Conservation (phyloP, 1,284 basidiomycete genomes). For the Melampsora larici-populina region DNA sequence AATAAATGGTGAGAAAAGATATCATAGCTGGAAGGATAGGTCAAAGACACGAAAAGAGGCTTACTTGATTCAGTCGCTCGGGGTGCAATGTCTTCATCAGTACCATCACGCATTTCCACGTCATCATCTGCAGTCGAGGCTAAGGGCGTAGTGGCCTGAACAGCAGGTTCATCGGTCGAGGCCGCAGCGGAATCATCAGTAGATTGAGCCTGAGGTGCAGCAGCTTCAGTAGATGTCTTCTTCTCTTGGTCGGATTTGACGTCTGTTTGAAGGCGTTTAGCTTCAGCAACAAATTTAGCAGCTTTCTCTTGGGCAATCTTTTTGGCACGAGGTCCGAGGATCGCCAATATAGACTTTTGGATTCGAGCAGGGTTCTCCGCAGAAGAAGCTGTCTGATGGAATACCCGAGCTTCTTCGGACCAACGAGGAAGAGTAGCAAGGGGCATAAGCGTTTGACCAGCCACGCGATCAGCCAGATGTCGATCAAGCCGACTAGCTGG, state of each 20-base stretch:
- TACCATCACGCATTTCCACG: slow-evolving; percentile 40
- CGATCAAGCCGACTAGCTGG: slow-evolving; percentile 38
- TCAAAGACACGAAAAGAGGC: not conserved
- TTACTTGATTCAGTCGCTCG: slow-evolving; percentile 1
- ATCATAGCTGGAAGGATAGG: not conserved
- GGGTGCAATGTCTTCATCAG: not conserved
- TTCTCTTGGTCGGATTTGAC: not conserved
- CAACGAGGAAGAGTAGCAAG: slow-evolving; percentile 39
- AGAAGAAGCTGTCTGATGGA: slow-evolving; percentile 32
- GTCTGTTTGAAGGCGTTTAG: slow-evolving; percentile 10
- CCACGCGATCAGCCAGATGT: slow-evolving; percentile 43
- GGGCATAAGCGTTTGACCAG: slow-evolving; percentile 39
- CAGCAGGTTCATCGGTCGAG: slow-evolving; percentile 1
- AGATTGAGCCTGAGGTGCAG: slow-evolving; percentile 4
- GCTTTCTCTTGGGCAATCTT: slow-evolving; percentile 24
- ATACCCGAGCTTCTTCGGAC: slow-evolving; percentile 39
- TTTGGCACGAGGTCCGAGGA: slow-evolving; percentile 29
- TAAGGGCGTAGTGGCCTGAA: not conserved
- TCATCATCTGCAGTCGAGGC: slow-evolving; percentile 8
- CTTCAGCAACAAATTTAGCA: slow-evolving; percentile 20
- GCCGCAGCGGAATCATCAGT: slow-evolving; percentile 8
- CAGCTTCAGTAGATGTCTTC: not conserved
- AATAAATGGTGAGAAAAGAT: not conserved
- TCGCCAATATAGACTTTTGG: slow-evolving; percentile 11
- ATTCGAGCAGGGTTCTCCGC: slow-evolving; percentile 30